Conservation (phyloP, 2,329 filamentous ascomycete genomes). For the Monosporascus sp. region DNA sequence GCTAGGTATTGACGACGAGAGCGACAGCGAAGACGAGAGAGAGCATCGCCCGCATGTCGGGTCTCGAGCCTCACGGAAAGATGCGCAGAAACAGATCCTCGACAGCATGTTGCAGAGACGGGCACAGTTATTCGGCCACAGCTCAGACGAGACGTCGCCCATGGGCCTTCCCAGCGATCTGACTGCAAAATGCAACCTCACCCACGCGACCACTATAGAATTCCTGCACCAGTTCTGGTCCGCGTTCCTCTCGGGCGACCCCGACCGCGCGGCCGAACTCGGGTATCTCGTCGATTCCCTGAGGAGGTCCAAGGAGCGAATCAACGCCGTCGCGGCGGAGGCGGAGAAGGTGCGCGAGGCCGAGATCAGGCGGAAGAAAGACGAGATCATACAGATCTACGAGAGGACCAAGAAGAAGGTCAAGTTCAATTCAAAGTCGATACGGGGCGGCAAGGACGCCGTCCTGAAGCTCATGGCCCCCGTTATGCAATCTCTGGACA, state of each 20-base stretch:
- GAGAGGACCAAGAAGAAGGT: constrained; percentile 69
- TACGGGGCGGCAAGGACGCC: constrained; percentile 70
- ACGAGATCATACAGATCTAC: constrained; percentile 65
- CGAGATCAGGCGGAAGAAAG: constrained; percentile 61
- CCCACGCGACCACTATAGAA: constrained; percentile 88
- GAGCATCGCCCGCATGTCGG: constrained; percentile 56
- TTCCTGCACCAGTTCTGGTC: constrained; percentile 98
- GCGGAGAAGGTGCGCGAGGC: constrained; percentile 69
- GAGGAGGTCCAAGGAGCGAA: constrained; percentile 68
- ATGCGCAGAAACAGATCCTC: constrained; percentile 62
- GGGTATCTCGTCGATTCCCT: constrained; percentile 79
- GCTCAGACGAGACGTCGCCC: constrained; percentile 40
- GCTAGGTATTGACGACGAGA: constrained; percentile 66
- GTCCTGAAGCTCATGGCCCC: constrained; percentile 74
- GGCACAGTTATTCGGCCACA: constrained; percentile 49
- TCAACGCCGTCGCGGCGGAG: constrained; percentile 72
- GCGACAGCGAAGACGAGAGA: constrained; percentile 60
- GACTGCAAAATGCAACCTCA: constrained; percentile 55
- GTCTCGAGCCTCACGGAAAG: constrained; percentile 59
- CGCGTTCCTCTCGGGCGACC: constrained; percentile 82
- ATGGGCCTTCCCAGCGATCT: constrained; percentile 54
- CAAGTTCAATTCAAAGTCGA: constrained; percentile 59
- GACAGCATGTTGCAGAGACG: constrained; percentile 58
- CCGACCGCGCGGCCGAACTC: constrained; percentile 73
- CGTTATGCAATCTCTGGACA: constrained; percentile 63